Evolutionary conservation across 192 early-diverging fungal species (phyloP), one percentile per base, ranked within the genome.

Genomic region (Coemansia sp.): DNA sequence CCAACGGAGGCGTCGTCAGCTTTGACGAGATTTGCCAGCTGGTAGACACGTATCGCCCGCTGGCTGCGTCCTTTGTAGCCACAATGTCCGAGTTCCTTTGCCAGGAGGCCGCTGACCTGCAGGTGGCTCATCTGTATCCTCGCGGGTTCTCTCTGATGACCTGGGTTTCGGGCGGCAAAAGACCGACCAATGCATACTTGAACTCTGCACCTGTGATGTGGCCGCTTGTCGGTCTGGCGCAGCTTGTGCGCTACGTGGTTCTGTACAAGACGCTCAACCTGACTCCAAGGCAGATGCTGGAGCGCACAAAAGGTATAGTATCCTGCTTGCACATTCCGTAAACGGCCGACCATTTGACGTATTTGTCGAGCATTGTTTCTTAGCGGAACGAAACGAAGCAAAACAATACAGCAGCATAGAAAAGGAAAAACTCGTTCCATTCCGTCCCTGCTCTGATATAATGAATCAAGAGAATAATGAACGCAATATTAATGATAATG

Each of bases 201-300:
- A 77, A 92, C 22, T 85, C 87, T 25, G 85, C 89, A 0, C 88
- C 91, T 28, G 85, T 94, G 7, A 87, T 84, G 29, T 66, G 88
- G 30, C 92, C 93, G 29, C 74, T 97, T 58, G 90, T 93, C 42
- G 95, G 93, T 29, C 71, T 95, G 29, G 86, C 88, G 22, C 95
- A 97, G 81, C 82, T 97, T 16, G 74, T 90, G 54, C 88, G 92
- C 51, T 91, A 93, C 82, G 84, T 85, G 76, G 83, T 91, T 18
- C 83, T 86, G 67, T 81, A 89, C 62, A 87, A 84, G 32, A 83
- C 78, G 59, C 83, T 80, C 67, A 84, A 78, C 39, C 34, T 74
- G 52, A 63, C 83, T 29, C 81, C 85, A 22, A 83, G 54, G 30
- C 75, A 87, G 54, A 56, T 86, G 29, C 70, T 83, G 46, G 56